Evolutionary conservation across 306 rosid species (phyloP), one percentile per base, ranked within the genome.

Genomic region (Myrica gale): DNA sequence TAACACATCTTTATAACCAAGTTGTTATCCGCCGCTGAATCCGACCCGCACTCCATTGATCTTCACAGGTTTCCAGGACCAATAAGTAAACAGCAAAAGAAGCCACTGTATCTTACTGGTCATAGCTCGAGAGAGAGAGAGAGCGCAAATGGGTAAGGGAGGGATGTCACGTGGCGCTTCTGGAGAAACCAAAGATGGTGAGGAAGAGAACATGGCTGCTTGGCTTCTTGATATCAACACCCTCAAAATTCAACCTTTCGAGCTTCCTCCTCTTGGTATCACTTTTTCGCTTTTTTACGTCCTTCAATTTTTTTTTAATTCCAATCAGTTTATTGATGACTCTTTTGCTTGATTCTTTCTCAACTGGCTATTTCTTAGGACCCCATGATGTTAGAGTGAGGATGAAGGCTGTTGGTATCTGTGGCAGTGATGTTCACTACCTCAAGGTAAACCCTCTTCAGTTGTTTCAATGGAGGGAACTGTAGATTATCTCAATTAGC

Each of bases 371-470:
- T n/a, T 63, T 39, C 46, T 61, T 82, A 93, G 98, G 98, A 68
- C 89, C 93, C 76, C 78, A 80, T 82, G 96, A 93, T 89, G 98
- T 80, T 68, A 87, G 83, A 81, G 81, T 91, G 45, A 82, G 85
- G 82, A 82, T 91, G 90, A 93, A 93, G 69, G 98, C 97, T 88
- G 97, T 93, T 87, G 98, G 98, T 43, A 93, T 91, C 50, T 93
- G 98, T 75, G 98, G 96, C 42, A 93, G 98, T 72, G 98, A 93
- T 89, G 98, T 93, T 83, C 97, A 92, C 83, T 89, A 86, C 82
- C 87, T 92, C 84, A 92, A 84, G 92, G 96, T 90, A 71, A 3
- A 50, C 62, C 70, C 74, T 52, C 13, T 75, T 69, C 48, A 19
- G 0, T 21, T 61, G 17, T 23, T 41, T 78, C 20, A 32, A 32